Evolutionary conservation across 805 yeast species (phyloP).

Genomic region (Barnettozyma californica): DNA sequence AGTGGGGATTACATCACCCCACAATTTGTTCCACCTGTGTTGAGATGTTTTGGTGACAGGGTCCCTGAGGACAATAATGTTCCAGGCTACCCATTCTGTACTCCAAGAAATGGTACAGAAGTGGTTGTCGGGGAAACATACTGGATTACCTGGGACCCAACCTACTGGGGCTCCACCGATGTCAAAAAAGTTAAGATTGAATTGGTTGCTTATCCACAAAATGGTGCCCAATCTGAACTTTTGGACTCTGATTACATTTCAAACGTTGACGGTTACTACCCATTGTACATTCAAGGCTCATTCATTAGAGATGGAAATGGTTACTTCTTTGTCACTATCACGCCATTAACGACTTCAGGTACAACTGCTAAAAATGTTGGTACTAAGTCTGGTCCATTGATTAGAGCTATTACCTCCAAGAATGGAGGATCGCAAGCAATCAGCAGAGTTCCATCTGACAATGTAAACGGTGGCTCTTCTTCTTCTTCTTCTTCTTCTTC

Average conservation of each 20-base stretch:
- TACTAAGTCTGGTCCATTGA: conserved; percentile 34
- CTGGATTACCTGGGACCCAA: conserved; percentile 46
- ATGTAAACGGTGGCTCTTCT: conserved; percentile 13
- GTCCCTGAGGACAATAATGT: conserved; percentile 27
- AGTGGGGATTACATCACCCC: conserved; percentile 29
- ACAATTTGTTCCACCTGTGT: conserved; percentile 38
- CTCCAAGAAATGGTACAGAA: conserved; percentile 36
- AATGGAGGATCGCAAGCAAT: conserved; percentile 29
- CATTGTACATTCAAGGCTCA: conserved; percentile 29
- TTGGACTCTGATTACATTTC: conserved; percentile 30
- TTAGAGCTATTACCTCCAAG: conserved; percentile 30
- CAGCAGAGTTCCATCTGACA: conserved; percentile 37
- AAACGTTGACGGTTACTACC: conserved; percentile 36
- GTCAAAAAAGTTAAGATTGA: conserved; percentile 31
- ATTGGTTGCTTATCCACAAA: conserved; percentile 31
- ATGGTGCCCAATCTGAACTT: conserved; percentile 28
- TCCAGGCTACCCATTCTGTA: conserved; percentile 38
- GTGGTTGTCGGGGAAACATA: conserved; percentile 42
- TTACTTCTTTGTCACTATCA: conserved; percentile 33
- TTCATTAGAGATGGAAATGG: conserved; percentile 27
- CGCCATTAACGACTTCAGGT: conserved; percentile 32
- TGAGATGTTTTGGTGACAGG: conserved; percentile 39
- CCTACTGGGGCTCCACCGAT: conserved; percentile 35
- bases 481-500: conserved; percentile 17
- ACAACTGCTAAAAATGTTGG: conserved; percentile 35